Base-by-base conservation (phyloP, 1,139 yeast species). In the Torulaspora globosa region DNA sequence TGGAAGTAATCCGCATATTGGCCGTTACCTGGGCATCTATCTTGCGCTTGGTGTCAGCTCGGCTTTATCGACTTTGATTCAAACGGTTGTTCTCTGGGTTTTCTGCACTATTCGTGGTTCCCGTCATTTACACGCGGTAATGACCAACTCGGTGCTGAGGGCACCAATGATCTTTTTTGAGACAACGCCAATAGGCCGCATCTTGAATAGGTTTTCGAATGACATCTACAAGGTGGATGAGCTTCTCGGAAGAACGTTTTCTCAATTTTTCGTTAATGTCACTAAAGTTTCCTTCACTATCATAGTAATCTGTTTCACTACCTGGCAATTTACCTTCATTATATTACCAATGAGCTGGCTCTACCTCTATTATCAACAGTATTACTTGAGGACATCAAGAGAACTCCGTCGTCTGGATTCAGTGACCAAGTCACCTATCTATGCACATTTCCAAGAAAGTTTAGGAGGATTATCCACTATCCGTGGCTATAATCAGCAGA, bases 91-190 rank as follows among this genome's bases (percentile, higher is more conserved):
- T 47, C 75, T 87, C 65, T 86, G 94, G 88, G 79, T 90, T 36
- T 82, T 74, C 68, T 88, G 96, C 66, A 80, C 95, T 2, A 84
- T 92, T 57, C 79, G 80, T 47, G 95, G 95, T 11, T 90, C 97
- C 6, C 80, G 73, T 50, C 77, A 73, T 49, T 74, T 92, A 51
- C 98, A 92, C 66, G 78, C 82, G 52, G 68, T 70, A 24, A 90
- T 92, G 97, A 81, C 95, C 4, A 67, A 68, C 29, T 73, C 89
- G 51, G 96, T 92, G 11, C 70, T 92, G 51, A 76, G 92, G 51
- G 95, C 97, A 0, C 98, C 98, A 51, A 94, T 92, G 98, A 78
- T 89, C 31, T 92, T 94, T 66, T 92, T 94, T 62, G 98, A 94
- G 68, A 89, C 97, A 0, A 92, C 97, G 0, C 99, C 98, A 41